Base-by-base conservation (phyloP, 352 stramenopile species). In the Pythium dissotocum region DNA sequence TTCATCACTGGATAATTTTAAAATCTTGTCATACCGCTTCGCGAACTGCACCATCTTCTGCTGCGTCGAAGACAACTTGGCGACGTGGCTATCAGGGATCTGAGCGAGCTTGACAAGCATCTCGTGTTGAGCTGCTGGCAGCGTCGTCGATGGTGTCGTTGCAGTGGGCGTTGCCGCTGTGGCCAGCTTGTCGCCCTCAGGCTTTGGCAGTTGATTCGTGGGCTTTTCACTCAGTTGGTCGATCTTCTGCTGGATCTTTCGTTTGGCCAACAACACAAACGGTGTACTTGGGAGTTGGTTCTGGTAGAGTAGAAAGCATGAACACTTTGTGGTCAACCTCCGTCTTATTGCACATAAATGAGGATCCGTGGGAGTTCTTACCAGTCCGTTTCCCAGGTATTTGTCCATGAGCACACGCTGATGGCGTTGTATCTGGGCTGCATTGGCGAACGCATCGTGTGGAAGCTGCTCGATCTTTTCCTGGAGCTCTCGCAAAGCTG, bases 41-140 rank as follows among this genome's bases (percentile, higher is more conserved):
- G 79, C 81, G 61, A 88, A 89, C 35, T 78, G 70, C 44, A 86
- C 75, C 36, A 88, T 71, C 51, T 88, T 77, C 9, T 68, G 74
- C 33, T 89, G 81, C 2, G 72, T 51, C 8, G 42, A 61, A 0
- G 79, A 73, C 1, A 89, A 63, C 42, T 76, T 77, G 1, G 73
- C 58, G 30, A 84, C n/a, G 32, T 81, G 77, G 5, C 58, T 63
- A 1, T 79, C 70, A 0, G 80, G 73, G 16, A 87, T 58, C 18
- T 40, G 67, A 5, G 79, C 51, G 10, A 87, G 71, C 14, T 79
- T 79, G 35, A 77, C 60, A 13, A 89, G 68, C 66, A 77, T 75
- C 49, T 72, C 66, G 38, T 77, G 70, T 48, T 89, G 81, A 21
- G 58, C 54, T 14, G 73, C 10, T 2, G 77, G 64, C 9, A 87